Conservation (phyloP, 345 rosid genomes). For the Linum trigynum region DNA sequence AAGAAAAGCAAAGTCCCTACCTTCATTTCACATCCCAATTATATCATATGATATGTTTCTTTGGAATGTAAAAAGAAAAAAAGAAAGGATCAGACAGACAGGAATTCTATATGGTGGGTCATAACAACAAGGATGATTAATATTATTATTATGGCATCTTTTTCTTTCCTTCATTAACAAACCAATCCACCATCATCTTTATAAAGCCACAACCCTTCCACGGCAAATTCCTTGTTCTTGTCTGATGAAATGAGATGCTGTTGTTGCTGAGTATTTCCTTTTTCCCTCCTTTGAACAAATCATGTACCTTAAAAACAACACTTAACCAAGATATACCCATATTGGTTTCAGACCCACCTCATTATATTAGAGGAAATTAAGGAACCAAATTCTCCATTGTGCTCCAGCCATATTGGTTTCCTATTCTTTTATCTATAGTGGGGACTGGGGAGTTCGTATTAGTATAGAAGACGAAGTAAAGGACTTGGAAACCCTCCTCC, state of each 20-base stretch:
- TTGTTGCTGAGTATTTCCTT: neutral
- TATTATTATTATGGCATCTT: constrained; percentile 8
- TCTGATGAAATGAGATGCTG: neutral
- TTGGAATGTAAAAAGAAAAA: neutral
- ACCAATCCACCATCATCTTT: constrained; percentile 5
- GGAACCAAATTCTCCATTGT: too few relatives aligned
- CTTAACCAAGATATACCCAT: too few relatives aligned
- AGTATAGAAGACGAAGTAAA: too few relatives aligned
- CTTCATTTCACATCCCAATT: constrained; percentile 2
- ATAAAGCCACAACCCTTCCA: constrained; percentile 8
- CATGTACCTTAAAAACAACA: too few relatives aligned
- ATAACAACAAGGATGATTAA: constrained; percentile 1
- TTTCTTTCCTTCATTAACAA: constrained; percentile 2
- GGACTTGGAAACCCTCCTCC: neutral
- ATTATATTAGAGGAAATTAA: too few relatives aligned
- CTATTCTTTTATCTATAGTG: neutral
- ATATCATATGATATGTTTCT: neutral
- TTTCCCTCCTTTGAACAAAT: neutral
- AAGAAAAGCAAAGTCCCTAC: neutral
- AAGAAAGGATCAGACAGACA: constrained; percentile 15
- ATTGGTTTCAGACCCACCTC: too few relatives aligned
- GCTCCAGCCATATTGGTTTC: neutral
- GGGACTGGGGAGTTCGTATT: neutral
- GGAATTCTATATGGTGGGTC: constrained; percentile 39
- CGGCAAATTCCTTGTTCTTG: neutral